Evolutionary conservation across 176 grass and related monocot species (phyloP).

Genomic region (Poa annua): DNA sequence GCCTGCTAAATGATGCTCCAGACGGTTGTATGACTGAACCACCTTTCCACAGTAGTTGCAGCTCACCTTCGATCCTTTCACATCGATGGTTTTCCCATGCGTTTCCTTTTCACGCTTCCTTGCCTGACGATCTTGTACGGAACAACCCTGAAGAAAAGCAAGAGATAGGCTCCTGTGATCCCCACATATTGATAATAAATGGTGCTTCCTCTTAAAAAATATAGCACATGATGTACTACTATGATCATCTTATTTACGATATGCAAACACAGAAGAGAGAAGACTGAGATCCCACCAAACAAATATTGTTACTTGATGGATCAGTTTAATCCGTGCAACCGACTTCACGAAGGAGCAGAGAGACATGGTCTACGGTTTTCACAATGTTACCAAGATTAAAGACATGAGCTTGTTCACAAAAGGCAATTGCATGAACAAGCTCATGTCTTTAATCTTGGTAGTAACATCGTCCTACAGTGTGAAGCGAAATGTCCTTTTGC

Average conservation of each 20-base stretch:
- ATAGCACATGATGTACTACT: conserved; percentile 22
- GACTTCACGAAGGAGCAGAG: conserved; percentile 20
- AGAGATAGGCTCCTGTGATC: not conserved
- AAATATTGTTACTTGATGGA: not conserved
- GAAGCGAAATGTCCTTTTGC: not conserved
- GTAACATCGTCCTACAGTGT: too few species aligned
- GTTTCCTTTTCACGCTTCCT: conserved; percentile 19
- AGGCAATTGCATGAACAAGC: not conserved
- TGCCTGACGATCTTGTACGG: not conserved
- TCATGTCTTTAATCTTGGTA: too few species aligned
- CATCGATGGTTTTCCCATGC: conserved; percentile 46
- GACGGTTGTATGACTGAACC: conserved; percentile 36
- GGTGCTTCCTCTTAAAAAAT: not conserved
- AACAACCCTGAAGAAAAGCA: conserved; percentile 35
- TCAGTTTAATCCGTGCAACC: not conserved
- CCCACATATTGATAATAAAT: not conserved
- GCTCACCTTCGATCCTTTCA: conserved; percentile 33
- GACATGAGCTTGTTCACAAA: not conserved
- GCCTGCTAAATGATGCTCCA: conserved; percentile 46
- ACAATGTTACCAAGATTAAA: not conserved
- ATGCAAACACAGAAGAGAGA: conserved; percentile 16
- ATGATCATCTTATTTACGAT: conserved; percentile 15
- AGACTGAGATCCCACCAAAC: not conserved
- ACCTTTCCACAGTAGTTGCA: conserved; percentile 59
- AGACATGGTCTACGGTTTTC: not conserved